Percentiles rank a stretch among this genome's conserved stretches.
Conservation (phyloP, 169 alveolate species). For the Eimeria tenella region DNA sequence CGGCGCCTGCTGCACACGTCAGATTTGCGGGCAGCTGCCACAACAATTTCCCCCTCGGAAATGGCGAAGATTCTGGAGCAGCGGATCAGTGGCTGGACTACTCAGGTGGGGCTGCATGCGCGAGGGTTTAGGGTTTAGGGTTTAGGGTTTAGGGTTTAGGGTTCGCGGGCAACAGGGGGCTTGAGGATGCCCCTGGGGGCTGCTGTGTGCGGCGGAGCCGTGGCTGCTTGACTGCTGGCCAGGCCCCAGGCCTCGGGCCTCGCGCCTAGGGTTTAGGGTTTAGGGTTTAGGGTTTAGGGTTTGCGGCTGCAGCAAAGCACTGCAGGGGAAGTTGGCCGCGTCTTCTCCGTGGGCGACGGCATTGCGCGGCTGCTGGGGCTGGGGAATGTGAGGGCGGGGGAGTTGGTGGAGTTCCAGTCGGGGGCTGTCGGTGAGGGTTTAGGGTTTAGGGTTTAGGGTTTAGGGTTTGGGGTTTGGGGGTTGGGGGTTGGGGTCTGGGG, state of each 20-base stretch:
- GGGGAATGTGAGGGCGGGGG: conserved; percentile 96
- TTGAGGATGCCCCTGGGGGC: not conserved
- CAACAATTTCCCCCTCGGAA: conserved; percentile 90
- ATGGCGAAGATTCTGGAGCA: conserved; percentile 89
- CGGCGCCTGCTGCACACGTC: conserved; percentile 64
- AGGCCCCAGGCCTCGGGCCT: not conserved
- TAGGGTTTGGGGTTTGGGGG: not conserved
- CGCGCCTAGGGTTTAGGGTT: not conserved
- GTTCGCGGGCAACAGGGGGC: not conserved
- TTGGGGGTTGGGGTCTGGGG: not conserved
- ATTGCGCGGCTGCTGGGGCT: conserved; percentile 98
- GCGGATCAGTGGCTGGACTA: conserved; percentile 88
- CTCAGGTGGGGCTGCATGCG: conserved; percentile 69
- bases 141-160: not conserved
- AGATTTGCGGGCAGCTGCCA: conserved; percentile 76
- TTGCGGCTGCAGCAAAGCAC: not conserved
- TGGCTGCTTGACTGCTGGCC: not conserved
- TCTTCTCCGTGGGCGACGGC: conserved; percentile 98
- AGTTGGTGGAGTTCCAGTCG: conserved; percentile 70
- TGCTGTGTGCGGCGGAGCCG: not conserved
- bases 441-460: conserved; percentile 7
- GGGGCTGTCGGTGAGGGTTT: conserved; percentile 14
- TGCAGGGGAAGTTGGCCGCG: conserved; percentile 96
- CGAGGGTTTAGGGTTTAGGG: not conserved
- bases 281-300: not conserved